These are phyloP conservation scores for Mycena rosella DNA, from an alignment of 768 basidiomycete species.

Conservation along the genomic window DNA sequence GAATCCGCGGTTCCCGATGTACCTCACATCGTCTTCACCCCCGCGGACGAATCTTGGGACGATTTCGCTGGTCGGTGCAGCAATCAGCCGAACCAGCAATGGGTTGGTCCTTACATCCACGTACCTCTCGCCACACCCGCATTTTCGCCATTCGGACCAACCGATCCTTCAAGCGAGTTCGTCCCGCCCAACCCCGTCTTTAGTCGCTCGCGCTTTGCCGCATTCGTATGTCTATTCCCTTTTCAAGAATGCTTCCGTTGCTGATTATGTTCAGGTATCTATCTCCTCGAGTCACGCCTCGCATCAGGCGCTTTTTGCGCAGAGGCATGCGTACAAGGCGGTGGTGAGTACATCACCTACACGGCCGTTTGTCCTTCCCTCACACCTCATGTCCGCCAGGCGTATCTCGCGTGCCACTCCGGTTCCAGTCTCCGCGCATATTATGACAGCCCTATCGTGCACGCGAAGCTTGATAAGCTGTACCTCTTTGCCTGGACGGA, in stretches of 20 bases:
- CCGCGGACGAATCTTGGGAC: slow-evolving; percentile 53
- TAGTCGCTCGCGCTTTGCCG: slow-evolving; percentile 46
- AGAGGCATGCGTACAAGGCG: slow-evolving; percentile 53
- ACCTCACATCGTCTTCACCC: slow-evolving; percentile 70
- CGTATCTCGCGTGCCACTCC: slow-evolving; percentile 51
- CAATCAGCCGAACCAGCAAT: slow-evolving; percentile 55
- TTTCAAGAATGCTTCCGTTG: not conserved
- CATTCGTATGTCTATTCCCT: slow-evolving; percentile 42
- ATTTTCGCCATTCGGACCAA: slow-evolving; percentile 25
- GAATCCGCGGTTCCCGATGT: slow-evolving; percentile 24
- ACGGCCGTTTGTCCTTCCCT: slow-evolving; percentile 18
- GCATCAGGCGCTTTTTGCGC: slow-evolving; percentile 48
- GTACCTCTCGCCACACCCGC: slow-evolving; percentile 43
- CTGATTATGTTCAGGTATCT: slow-evolving; percentile 2
- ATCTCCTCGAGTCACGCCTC: slow-evolving; percentile 37
- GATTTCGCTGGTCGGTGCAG: slow-evolving; percentile 50
- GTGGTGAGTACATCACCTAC: slow-evolving; percentile 48
- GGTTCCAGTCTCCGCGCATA: slow-evolving; percentile 54
- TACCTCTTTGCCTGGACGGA: slow-evolving; percentile 60
- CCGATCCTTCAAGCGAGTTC: slow-evolving; percentile 3
- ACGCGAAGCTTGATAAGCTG: slow-evolving; percentile 20
- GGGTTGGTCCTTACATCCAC: slow-evolving; percentile 45
- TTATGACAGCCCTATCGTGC: slow-evolving; percentile 46
- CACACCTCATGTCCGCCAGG: slow-evolving; percentile 45
- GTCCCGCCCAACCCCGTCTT: slow-evolving; percentile 43